Conservation (phyloP, 2,329 filamentous ascomycete species). For the Cadophora luteo-olivacea region DNA sequence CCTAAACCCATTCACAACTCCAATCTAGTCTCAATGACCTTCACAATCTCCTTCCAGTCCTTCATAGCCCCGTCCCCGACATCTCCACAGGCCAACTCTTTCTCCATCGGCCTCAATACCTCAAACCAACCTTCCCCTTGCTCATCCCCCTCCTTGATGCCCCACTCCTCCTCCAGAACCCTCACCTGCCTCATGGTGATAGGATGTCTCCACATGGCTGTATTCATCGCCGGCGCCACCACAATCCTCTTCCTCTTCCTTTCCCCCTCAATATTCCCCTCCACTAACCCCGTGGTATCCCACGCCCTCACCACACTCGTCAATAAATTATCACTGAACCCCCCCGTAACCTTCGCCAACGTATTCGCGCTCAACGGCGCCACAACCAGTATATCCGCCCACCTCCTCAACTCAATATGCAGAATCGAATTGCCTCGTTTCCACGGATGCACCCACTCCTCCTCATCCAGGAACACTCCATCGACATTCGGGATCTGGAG, state of each 20-base stretch:
- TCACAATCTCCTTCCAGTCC: constrained; percentile 78
- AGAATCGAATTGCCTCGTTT: constrained; percentile 78
- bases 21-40: constrained; percentile 60
- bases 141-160: constrained; percentile 70
- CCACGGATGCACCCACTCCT: constrained; percentile 86
- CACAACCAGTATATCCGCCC: constrained; percentile 82
- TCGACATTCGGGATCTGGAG: constrained; percentile 73
- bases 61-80: constrained; percentile 83
- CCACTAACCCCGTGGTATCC: constrained; percentile 63
- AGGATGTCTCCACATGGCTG: constrained; percentile 87
- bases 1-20: constrained; percentile 1
- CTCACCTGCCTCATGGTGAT: constrained; percentile 76
- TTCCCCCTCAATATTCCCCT: not conserved
- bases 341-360: constrained; percentile 81
- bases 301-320: constrained; percentile 81
- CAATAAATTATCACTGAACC: constrained; percentile 79
- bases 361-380: constrained; percentile 85
- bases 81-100: constrained; percentile 85
- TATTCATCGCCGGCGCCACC: constrained; percentile 87
- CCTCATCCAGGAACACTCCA: constrained; percentile 80
- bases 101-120: constrained; percentile 75
- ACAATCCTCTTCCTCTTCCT: constrained; percentile 69
- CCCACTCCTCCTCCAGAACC: constrained; percentile 78
- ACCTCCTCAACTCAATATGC: constrained; percentile 86
- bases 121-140: constrained; percentile 68